A percentile compares a stretch with the other conserved stretches of the same genome.
Evolutionary conservation across 225 moss, liverwort and hornwort species (phyloP).

Genomic region (Neckera pumila): DNA sequence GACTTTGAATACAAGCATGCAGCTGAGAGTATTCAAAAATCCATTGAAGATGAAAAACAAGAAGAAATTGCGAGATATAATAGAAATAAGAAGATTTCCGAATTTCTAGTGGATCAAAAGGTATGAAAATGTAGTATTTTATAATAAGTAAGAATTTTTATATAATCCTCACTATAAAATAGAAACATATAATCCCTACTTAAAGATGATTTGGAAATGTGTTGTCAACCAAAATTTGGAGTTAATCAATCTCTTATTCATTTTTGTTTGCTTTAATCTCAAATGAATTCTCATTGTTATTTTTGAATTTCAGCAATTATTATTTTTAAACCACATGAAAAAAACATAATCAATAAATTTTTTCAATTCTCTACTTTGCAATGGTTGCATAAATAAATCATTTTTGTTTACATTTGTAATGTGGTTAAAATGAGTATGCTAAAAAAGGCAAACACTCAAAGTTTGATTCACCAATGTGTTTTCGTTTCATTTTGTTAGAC

Average conservation of each 20-base stretch:
- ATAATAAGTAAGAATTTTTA: rapidly evolving
- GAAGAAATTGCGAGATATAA: not conserved
- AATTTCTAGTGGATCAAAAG: constrained; percentile 9
- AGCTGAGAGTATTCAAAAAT: not conserved
- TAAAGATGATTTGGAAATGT: not conserved
- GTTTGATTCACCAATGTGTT: not conserved
- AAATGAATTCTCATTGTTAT: rapidly evolving
- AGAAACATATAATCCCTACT: too few relatives aligned
- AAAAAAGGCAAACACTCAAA: rapidly evolving
- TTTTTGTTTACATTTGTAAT: not conserved
- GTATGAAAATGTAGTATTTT: not conserved
- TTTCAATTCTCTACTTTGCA: not conserved
- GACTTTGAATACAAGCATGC: not conserved
- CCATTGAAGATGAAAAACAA: constrained; percentile 8
- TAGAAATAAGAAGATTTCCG: not conserved
- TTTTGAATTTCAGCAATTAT: not conserved
- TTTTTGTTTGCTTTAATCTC: not conserved
- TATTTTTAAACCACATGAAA: too few relatives aligned
- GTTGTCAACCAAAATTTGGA: not conserved
- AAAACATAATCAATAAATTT: rapidly evolving
- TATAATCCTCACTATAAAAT: not conserved
- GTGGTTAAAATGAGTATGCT: rapidly evolving
- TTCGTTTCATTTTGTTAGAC: not conserved
- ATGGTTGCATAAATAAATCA: not conserved
- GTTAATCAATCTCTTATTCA: rapidly evolving